phyloP scores from a whole-genome alignment of 2,329 filamentous ascomycete genomes.

The Coccinonectria pachysandricola region DNA sequence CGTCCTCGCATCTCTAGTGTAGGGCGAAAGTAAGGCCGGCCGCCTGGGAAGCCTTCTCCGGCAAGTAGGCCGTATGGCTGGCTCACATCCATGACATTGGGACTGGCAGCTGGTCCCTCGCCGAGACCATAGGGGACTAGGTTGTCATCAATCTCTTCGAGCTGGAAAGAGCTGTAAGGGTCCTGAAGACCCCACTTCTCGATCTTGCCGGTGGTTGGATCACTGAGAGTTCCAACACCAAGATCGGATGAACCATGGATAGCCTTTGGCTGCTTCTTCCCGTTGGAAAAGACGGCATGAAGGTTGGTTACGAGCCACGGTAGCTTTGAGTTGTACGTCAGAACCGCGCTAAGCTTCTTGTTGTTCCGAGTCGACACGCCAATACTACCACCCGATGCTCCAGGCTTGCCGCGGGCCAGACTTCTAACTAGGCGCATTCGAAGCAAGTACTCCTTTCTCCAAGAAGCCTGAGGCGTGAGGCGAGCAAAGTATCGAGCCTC shows the following conservation, averaged over 20 bases:
- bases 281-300: constrained; percentile 63
- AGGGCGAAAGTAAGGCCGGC: constrained; percentile 67
- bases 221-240: constrained; percentile 69
- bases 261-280: constrained; percentile 66
- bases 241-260: constrained; percentile 76
- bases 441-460: constrained; percentile 91
- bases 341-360: constrained; percentile 61
- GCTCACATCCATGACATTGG: constrained; percentile 86
- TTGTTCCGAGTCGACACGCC: constrained; percentile 45
- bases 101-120: constrained; percentile 64
- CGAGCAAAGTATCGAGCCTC: constrained; percentile 74
- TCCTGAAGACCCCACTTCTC: constrained; percentile 77
- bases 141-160: constrained; percentile 65
- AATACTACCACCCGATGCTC: constrained; percentile 40
- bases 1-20: constrained; percentile 65
- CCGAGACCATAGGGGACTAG: constrained; percentile 69
- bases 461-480: constrained; percentile 75
- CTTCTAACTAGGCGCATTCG: constrained; percentile 76
- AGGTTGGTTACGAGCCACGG: constrained; percentile 70
- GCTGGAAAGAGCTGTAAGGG: constrained; percentile 63
- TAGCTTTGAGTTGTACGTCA: constrained; percentile 79
- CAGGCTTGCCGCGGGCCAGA: constrained; percentile 70
- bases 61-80: constrained; percentile 74
- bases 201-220: constrained; percentile 64
- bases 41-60: constrained; percentile 78